A percentile compares a stretch with the other conserved stretches of the same genome.
Conservation (phyloP, 2,329 filamentous ascomycete genomes). For the Phaeosphaeria sp. region DNA sequence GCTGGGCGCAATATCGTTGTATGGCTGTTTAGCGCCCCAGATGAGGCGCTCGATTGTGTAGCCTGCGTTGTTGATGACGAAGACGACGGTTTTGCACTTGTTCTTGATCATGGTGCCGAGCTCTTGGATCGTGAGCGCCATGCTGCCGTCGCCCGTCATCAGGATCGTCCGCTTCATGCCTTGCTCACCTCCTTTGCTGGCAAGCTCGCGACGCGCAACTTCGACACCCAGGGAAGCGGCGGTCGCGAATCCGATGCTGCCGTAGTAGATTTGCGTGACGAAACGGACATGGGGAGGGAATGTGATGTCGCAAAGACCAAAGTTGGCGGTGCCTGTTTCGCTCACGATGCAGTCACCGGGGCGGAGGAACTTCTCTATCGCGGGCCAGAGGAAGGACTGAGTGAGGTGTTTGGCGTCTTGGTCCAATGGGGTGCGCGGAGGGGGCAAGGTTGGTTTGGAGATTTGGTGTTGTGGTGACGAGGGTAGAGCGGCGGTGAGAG, state of each 20-base stretch:
- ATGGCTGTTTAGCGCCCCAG: constrained; percentile 50
- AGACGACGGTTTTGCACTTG: constrained; percentile 44
- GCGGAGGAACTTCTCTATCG: constrained; percentile 47
- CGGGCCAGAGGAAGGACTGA: constrained; percentile 53
- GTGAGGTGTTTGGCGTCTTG: constrained; percentile 47
- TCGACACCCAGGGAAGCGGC: constrained; percentile 52
- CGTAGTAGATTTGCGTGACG: constrained; percentile 53
- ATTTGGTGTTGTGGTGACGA: constrained; percentile 29
- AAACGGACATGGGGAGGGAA: constrained; percentile 39
- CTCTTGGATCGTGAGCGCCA: constrained; percentile 72
- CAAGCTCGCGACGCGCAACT: constrained; percentile 58
- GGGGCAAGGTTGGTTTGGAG: constrained; percentile 33
- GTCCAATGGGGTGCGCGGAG: constrained; percentile 37
- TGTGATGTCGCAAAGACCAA: constrained; percentile 45
- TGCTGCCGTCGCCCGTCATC: constrained; percentile 68
- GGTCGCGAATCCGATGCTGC: constrained; percentile 52
- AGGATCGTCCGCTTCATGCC: constrained; percentile 56
- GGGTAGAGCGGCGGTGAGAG: constrained; percentile 34
- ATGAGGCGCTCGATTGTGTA: constrained; percentile 57
- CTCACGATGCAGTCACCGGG: constrained; percentile 49
- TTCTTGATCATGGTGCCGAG: constrained; percentile 66
- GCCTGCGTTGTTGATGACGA: constrained; percentile 56
- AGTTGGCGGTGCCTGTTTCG: constrained; percentile 52
- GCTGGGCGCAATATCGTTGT: constrained; percentile 51
- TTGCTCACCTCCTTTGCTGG: not conserved